These are phyloP conservation scores for Kodamaea suecica DNA, from an alignment of 1,139 yeast genomes.

Conservation along the genomic window DNA sequence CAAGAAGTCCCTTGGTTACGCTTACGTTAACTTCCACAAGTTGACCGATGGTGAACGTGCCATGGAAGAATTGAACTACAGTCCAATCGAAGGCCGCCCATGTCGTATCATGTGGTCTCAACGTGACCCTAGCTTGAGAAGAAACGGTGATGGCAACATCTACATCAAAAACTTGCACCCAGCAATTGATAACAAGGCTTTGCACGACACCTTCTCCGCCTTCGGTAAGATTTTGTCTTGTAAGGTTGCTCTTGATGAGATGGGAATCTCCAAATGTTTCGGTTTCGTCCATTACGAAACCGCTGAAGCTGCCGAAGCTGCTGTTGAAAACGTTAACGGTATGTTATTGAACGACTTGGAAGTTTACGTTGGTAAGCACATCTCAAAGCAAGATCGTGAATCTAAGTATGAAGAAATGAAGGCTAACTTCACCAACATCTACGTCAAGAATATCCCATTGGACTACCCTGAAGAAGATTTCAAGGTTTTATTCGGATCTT, in stretches of 20 bases:
- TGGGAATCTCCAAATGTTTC: slow-evolving; percentile 91
- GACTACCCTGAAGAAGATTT: slow-evolving; percentile 75
- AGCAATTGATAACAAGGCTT: slow-evolving; percentile 97
- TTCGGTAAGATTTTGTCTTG: slow-evolving; percentile 95
- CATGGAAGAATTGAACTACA: slow-evolving; percentile 91
- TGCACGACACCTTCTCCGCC: slow-evolving; percentile 96
- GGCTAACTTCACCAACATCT: slow-evolving; percentile 93
- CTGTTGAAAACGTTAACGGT: slow-evolving; percentile 97
- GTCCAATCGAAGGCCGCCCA: slow-evolving; percentile 91
- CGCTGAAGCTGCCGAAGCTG: slow-evolving; percentile 89
- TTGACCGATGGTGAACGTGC: slow-evolving; percentile 91
- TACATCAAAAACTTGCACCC: slow-evolving; percentile 98
- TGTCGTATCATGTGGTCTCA: slow-evolving; percentile 99
- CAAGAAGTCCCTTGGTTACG: slow-evolving; percentile 96
- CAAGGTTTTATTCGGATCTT: slow-evolving; percentile 65
- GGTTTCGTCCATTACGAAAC: slow-evolving; percentile 98
- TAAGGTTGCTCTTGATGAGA: slow-evolving; percentile 94
- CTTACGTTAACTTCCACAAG: slow-evolving; percentile 95
- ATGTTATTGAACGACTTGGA: slow-evolving; percentile 97
- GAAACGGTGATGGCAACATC: slow-evolving; percentile 94
- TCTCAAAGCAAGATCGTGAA: slow-evolving; percentile 92
- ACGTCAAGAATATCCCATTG: slow-evolving; percentile 81
- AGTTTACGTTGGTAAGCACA: slow-evolving; percentile 94
- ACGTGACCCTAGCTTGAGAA: slow-evolving; percentile 96
- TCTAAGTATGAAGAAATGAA: slow-evolving; percentile 88